phyloP scores from a whole-genome alignment of 2,329 filamentous ascomycete genomes.

The Hypoxylon sp. region DNA sequence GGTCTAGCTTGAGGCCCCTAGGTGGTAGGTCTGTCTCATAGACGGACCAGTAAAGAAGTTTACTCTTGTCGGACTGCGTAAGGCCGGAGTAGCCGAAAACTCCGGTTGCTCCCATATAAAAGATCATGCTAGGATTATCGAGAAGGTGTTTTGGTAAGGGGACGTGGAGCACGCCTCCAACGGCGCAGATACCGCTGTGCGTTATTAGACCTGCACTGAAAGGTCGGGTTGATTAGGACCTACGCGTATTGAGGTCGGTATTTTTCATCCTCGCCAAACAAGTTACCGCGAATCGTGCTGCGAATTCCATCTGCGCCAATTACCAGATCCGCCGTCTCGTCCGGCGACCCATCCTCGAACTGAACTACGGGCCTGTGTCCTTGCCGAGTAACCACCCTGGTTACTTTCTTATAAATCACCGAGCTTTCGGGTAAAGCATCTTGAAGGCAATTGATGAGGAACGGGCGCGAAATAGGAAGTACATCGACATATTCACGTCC shows the following conservation, averaged over 20 bases:
- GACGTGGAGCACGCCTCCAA: slow-evolving; percentile 34
- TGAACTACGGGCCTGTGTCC: slow-evolving; percentile 31
- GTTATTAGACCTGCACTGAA: slow-evolving; percentile 8
- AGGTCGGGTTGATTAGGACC: background rate
- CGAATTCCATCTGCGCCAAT: slow-evolving; percentile 36
- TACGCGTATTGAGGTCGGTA: slow-evolving; percentile 31
- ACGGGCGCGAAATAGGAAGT: slow-evolving; percentile 32
- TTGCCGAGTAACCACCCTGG: slow-evolving; percentile 19
- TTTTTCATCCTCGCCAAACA: slow-evolving; percentile 34
- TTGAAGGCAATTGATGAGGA: slow-evolving; percentile 35
- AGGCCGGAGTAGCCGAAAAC: slow-evolving; percentile 36
- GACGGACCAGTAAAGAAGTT: slow-evolving; percentile 38
- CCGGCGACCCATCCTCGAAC: slow-evolving; percentile 32
- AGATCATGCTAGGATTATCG: slow-evolving; percentile 29
- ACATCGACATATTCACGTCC: slow-evolving; percentile 33
- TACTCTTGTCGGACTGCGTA: slow-evolving; percentile 25
- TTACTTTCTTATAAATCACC: slow-evolving; percentile 31
- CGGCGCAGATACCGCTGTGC: slow-evolving; percentile 28
- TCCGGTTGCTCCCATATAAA: slow-evolving; percentile 33
- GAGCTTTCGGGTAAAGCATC: slow-evolving; percentile 26
- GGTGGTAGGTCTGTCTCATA: slow-evolving; percentile 36
- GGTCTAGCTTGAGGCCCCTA: slow-evolving; percentile 26
- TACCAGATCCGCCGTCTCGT: slow-evolving; percentile 34
- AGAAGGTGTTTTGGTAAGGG: slow-evolving; percentile 30
- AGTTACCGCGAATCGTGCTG: slow-evolving; percentile 29